Evolutionary conservation across 2,329 filamentous ascomycete species (phyloP).

Genomic region (Huntiella savannae): DNA sequence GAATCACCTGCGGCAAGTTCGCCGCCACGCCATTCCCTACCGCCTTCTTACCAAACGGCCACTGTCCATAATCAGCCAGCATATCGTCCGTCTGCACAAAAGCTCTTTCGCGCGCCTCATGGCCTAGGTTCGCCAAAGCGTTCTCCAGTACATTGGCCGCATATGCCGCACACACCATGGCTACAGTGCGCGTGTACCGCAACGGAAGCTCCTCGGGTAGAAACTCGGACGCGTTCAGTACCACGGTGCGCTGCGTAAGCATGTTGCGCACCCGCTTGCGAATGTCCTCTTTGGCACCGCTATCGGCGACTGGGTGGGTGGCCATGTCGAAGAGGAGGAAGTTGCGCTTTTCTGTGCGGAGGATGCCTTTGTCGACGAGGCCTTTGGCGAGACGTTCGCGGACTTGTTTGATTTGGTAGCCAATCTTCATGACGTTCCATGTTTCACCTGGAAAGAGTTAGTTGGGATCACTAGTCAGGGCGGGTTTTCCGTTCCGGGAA

Average conservation of each 20-base stretch:
- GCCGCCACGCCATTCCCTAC: slow-evolving; percentile 68
- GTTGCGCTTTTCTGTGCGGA: slow-evolving; percentile 97
- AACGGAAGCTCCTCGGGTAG: slow-evolving; percentile 89
- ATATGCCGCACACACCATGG: slow-evolving; percentile 96
- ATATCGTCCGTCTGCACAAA: slow-evolving; percentile 96
- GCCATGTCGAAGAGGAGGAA: slow-evolving; percentile 99
- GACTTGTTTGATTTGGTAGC: slow-evolving; percentile 98
- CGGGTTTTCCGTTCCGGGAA: background rate
- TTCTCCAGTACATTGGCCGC: slow-evolving; percentile 97
- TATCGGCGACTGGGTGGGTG: slow-evolving; percentile 89
- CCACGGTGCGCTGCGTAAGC: slow-evolving; percentile 82
- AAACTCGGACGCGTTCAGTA: slow-evolving; percentile 71
- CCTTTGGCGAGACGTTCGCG: slow-evolving; percentile 94
- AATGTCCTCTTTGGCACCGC: slow-evolving; percentile 94
- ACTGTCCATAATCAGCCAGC: slow-evolving; percentile 90
- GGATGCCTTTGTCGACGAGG: slow-evolving; percentile 93
- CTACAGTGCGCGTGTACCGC: slow-evolving; percentile 74
- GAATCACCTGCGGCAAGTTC: slow-evolving; percentile 72
- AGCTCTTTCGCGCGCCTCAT: slow-evolving; percentile 82
- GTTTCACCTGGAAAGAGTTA: slow-evolving; percentile 54
- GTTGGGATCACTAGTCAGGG: slow-evolving; percentile 1
- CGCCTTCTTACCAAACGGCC: slow-evolving; percentile 79
- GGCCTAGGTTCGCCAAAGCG: slow-evolving; percentile 79
- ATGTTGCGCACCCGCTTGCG: slow-evolving; percentile 80
- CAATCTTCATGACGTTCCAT: slow-evolving; percentile 99